Evolutionary conservation across 345 rosid species (phyloP).

Genomic region (Citrus reticulata): DNA sequence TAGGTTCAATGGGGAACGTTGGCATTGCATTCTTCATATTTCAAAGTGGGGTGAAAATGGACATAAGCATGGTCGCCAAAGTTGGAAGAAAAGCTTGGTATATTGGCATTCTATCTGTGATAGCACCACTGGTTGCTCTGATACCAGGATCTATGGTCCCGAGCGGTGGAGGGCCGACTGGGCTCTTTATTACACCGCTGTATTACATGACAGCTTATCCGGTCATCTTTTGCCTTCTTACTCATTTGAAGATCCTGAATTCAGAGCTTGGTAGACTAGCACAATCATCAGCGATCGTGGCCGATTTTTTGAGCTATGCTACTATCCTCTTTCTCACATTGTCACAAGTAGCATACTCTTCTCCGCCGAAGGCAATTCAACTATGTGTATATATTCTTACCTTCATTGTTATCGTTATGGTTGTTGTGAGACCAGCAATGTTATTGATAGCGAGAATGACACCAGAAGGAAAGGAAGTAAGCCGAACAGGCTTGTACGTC

Average conservation of each 20-base stretch:
- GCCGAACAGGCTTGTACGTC: not conserved
- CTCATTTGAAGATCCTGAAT: conserved; percentile 16
- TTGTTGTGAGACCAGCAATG: not conserved
- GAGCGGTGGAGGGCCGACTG: not conserved
- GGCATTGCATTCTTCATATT: conserved; percentile 24
- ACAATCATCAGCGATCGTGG: conserved; percentile 2
- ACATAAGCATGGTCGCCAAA: not conserved
- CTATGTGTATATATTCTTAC: no score
- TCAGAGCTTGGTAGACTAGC: conserved; percentile 26
- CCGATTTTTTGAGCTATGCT: not conserved
- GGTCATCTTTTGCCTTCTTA: conserved; percentile 11
- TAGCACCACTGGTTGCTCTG: not conserved
- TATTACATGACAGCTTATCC: conserved; percentile 16
- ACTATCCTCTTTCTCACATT: rapidly evolving
- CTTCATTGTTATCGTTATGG: not conserved
- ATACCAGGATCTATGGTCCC: no score
- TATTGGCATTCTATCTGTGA: conserved; percentile 1
- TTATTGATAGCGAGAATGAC: not conserved
- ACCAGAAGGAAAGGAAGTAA: not conserved
- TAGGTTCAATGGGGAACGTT: not conserved
- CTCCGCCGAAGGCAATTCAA: rapidly evolving
- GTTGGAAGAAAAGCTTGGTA: conserved; percentile 13
- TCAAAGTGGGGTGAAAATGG: conserved; percentile 25
- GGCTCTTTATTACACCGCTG: not conserved
- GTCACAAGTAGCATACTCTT: not conserved